These are phyloP conservation scores for Arachnopeziza araneosa DNA, from an alignment of 2,329 filamentous ascomycete genomes.

Conservation along the genomic window DNA sequence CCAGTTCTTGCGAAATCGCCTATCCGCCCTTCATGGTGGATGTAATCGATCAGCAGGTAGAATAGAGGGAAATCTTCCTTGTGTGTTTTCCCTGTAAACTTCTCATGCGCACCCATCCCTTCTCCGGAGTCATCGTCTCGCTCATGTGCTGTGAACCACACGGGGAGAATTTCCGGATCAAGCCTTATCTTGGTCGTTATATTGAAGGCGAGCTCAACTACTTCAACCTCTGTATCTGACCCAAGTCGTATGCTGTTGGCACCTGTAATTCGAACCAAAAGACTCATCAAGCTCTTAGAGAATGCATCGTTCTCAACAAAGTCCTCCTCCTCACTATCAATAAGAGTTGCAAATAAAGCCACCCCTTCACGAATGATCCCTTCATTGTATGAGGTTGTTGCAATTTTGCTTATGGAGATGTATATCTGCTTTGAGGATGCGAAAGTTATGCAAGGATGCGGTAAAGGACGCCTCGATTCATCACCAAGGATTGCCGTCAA, in stretches of 20 bases:
- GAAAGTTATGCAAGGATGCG: slow-evolving; percentile 88
- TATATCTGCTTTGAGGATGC: slow-evolving; percentile 84
- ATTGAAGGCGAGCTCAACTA: slow-evolving; percentile 91
- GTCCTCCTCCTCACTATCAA: slow-evolving; percentile 94
- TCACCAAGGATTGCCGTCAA: slow-evolving; percentile 72
- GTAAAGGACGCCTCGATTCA: slow-evolving; percentile 80
- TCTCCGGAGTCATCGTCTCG: slow-evolving; percentile 29
- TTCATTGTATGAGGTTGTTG: slow-evolving; percentile 77
- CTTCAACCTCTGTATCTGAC: slow-evolving; percentile 76
- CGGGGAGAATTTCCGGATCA: slow-evolving; percentile 77
- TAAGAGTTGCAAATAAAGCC: slow-evolving; percentile 80
- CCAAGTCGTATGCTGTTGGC: slow-evolving; percentile 68
- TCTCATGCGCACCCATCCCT: slow-evolving; percentile 47
- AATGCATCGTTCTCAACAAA: slow-evolving; percentile 85
- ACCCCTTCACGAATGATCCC: slow-evolving; percentile 81
- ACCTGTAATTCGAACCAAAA: slow-evolving; percentile 74
- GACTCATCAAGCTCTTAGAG: slow-evolving; percentile 78
- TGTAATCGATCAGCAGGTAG: slow-evolving; percentile 92
- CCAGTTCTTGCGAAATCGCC: slow-evolving; percentile 96
- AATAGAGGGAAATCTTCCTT: slow-evolving; percentile 93
- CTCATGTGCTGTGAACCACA: slow-evolving; percentile 74
- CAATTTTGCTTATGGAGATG: slow-evolving; percentile 82
- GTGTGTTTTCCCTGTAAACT: slow-evolving; percentile 79
- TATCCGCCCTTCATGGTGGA: slow-evolving; percentile 89
- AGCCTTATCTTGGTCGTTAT: slow-evolving; percentile 94